Base-by-base conservation (phyloP, 768 basidiomycete species). In the Leucosporidium scottii region DNA sequence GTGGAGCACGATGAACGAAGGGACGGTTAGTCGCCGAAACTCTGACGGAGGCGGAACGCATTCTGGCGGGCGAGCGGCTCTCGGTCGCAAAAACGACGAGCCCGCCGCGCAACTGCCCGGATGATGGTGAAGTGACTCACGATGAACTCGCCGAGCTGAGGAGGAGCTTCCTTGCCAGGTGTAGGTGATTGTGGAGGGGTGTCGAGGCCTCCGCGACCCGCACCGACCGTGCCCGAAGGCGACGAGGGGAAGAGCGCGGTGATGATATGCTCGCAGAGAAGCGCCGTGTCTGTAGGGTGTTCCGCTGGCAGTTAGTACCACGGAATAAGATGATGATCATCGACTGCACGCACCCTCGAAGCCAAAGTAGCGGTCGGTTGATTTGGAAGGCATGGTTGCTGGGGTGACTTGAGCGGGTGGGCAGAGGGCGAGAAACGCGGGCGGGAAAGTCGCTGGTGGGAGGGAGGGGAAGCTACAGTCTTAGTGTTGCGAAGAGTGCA, bases 91-190 rank as follows among this genome's bases (percentile, higher is more conserved):
- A 44, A 44, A 44, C 39, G 39, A 44, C 34, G 8, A 44, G 39
- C 10, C 10, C 39, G 39, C 39, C 39, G 39, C 39, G 39, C 39
- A 44, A 9, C 8, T 10, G 5, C 3, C 39, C 39, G 39, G 39
- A 13, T 44, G 39, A 44, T 44, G 36, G n/a, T 6, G 36, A 15
- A 17, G 57, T 17, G 21, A 64, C 71, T 55, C 53, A 72, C 71
- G 67, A 72, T 72, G 67, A 72, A 72, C 59, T 72, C 71, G 50
- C 71, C 71, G 39, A 72, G 65, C 7, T 65, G 61, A 12, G 71
- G 71, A 0, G 60, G 58, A 28, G 34, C 59, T 8, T 47, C 59
- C 59, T 60, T 60, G 54, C 31, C 47, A 17, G 54, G 36, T 27
- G 59, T 66, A 30, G 64, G 60, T 1, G 62, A 58, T 28, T 58